Conservation (phyloP, 257 asterid genomes). For the Agastache rugosa region DNA sequence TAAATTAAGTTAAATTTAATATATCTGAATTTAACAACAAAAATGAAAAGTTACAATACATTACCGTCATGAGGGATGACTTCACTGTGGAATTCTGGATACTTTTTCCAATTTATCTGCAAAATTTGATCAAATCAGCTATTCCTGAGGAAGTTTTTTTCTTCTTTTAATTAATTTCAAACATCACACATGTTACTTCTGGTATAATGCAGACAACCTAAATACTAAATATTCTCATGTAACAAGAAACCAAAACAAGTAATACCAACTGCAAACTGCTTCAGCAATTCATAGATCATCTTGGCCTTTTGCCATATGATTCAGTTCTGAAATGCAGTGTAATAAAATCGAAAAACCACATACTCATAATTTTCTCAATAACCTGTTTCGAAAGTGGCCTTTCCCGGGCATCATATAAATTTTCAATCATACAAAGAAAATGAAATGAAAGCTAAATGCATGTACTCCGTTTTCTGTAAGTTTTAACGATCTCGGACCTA, state of each 20-base stretch:
- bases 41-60: constrained; percentile 16
- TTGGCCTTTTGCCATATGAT: neutral
- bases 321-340: neutral
- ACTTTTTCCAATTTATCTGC: constrained; percentile 61
- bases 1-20: neutral
- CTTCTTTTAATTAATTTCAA: neutral
- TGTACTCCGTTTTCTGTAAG: neutral
- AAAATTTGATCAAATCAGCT: constrained; percentile 19
- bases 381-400: neutral
- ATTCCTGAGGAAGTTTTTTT: neutral
- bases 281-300: neutral
- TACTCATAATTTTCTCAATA: constrained; percentile 2
- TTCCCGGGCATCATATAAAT: neutral
- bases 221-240: constrained; percentile 16
- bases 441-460: constrained; percentile 2
- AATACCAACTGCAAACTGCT: constrained; percentile 15
- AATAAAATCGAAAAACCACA: constrained; percentile 16
- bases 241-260: constrained; percentile 8
- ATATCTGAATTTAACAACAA: neutral
- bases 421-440: neutral
- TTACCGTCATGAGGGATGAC: constrained; percentile 38
- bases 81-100: constrained; percentile 54
- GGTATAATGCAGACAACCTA: constrained; percentile 23
- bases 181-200: constrained; percentile 16
- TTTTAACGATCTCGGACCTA: neutral